These are phyloP conservation scores for rapeseed (Brassica napus) DNA, from an alignment of 345 rosid species.

Conservation along the genomic window DNA sequence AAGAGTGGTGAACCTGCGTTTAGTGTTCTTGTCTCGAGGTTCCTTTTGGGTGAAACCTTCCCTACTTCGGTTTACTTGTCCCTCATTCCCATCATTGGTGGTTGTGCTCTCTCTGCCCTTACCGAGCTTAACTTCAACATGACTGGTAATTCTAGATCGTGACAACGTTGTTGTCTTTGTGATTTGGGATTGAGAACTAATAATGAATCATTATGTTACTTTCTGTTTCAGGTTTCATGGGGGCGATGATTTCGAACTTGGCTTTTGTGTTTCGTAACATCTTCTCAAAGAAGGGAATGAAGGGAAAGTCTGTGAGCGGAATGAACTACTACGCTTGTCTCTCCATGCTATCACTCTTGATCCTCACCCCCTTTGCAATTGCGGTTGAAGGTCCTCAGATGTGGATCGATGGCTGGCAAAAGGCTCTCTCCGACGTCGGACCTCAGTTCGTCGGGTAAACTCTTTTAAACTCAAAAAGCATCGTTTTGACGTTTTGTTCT, in stretches of 20 bases:
- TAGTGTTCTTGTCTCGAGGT: constrained; percentile 90
- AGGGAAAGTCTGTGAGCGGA: constrained; percentile 96
- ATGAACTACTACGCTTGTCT: constrained; percentile 99
- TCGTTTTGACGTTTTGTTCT: neutral
- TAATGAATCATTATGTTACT: neutral
- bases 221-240: constrained; percentile 82
- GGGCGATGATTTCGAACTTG: constrained; percentile 55
- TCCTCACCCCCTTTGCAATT: constrained; percentile 92
- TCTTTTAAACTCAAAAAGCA: neutral
- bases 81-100: constrained; percentile 95
- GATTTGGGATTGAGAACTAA: neutral
- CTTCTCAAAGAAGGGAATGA: constrained; percentile 96
- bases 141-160: constrained; percentile 56
- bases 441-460: constrained; percentile 82
- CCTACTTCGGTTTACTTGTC: constrained; percentile 79
- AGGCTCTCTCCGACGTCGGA: constrained; percentile 73
- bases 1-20: constrained; percentile 99
- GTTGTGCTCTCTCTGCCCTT: constrained; percentile 95
- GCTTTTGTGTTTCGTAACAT: constrained; percentile 93
- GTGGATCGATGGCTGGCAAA: constrained; percentile 89
- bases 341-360: constrained; percentile 78
- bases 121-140: constrained; percentile 99
- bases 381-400: constrained; percentile 97
- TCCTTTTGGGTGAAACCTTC: constrained; percentile 86
- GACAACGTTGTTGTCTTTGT: neutral